phyloP scores from a whole-genome alignment of 345 rosid species.

The Dipteronia dyeriana region DNA sequence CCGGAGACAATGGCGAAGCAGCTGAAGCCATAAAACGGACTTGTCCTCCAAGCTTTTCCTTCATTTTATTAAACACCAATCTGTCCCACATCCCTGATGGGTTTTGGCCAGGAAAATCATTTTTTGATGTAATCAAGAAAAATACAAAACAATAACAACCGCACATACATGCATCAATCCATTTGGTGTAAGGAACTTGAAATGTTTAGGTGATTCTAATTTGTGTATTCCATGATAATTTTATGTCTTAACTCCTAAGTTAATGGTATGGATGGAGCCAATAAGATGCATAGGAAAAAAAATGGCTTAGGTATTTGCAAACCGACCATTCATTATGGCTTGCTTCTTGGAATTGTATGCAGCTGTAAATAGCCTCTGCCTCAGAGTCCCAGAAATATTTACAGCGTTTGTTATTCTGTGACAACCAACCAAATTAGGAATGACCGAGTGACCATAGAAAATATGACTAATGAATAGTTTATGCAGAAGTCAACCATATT shows the following conservation, averaged over 20 bases:
- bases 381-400: conserved; percentile 67
- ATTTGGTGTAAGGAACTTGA: neutral
- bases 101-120: conserved; percentile 50
- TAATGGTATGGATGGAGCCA: too few species aligned
- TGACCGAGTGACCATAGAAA: conserved; percentile 15
- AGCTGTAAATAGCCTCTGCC: conserved; percentile 66
- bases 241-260: too few species aligned
- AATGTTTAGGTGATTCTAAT: conserved; percentile 9
- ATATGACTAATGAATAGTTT: conserved; percentile 6
- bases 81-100: conserved; percentile 84
- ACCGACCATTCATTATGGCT: conserved; percentile 68
- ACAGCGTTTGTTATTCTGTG: conserved; percentile 75
- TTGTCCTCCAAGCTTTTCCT: conserved; percentile 82
- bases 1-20: conserved; percentile 92
- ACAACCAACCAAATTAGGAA: conserved; percentile 21
- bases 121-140: conserved; percentile 16
- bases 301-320: conserved; percentile 13
- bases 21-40: conserved; percentile 77
- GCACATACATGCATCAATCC: neutral
- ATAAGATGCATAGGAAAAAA: too few species aligned
- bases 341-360: conserved; percentile 90
- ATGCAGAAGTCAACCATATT: conserved; percentile 16
- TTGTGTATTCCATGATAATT: neutral
- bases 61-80: conserved; percentile 81
- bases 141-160: neutral